Conservation (phyloP, 257 asterid species). For the Paraleonurus japonicus region DNA sequence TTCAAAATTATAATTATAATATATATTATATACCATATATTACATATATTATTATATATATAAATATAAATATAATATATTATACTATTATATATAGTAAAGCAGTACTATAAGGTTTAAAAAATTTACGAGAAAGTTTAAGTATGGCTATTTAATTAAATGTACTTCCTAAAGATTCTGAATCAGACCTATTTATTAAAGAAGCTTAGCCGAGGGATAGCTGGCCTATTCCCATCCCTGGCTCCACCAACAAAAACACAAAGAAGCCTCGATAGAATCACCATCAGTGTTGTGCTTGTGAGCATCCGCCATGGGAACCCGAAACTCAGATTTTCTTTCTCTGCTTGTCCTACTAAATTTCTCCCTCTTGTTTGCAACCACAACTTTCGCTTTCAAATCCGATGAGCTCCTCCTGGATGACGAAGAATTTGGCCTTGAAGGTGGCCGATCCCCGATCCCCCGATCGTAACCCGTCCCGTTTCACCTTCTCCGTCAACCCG, state of each 20-base stretch:
- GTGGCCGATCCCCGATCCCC: constrained; percentile 47
- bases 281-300: neutral
- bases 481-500: constrained; percentile 38
- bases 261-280: constrained; percentile 14
- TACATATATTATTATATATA: too few species aligned
- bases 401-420: constrained; percentile 87
- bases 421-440: constrained; percentile 88
- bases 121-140: too few species aligned
- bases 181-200: too few species aligned
- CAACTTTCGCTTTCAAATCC: constrained; percentile 66
- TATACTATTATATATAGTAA: too few species aligned
- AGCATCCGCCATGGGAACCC: constrained; percentile 32
- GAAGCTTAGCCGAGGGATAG: too few species aligned
- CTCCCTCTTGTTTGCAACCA: constrained; percentile 25
- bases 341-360: constrained; percentile 27
- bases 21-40: too few species aligned
- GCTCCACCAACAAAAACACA: neutral
- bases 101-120: too few species aligned
- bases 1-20: too few species aligned
- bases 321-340: neutral
- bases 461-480: constrained; percentile 30
- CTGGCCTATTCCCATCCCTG: too few species aligned
- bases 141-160: too few species aligned
- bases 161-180: too few species aligned
- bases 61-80: too few species aligned